Percentiles rank a stretch among this genome's conserved stretches.
These are phyloP conservation scores for Coemansia aciculifera DNA, from an alignment of 192 early-diverging fungal species.

Conservation along the genomic window DNA sequence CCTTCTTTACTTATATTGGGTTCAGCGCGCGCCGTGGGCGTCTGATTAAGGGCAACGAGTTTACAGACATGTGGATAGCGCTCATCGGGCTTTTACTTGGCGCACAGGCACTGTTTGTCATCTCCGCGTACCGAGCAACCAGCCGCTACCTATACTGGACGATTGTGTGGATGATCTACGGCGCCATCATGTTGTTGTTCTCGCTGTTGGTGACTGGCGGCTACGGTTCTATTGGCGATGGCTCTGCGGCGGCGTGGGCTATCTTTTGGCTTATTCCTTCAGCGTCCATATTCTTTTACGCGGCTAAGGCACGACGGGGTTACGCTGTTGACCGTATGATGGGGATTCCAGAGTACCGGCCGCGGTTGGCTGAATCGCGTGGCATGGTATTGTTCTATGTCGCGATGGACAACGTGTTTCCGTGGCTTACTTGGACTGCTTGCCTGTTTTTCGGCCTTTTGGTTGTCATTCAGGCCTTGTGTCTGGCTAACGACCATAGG, in stretches of 20 bases:
- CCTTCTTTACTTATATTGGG: conserved; percentile 51
- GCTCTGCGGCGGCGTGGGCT: conserved; percentile 39
- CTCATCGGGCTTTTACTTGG: conserved; percentile 36
- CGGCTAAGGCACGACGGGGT: conserved; percentile 51
- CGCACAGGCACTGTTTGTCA: conserved; percentile 52
- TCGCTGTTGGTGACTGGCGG: conserved; percentile 38
- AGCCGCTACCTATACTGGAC: conserved; percentile 52
- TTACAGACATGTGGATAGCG: conserved; percentile 49
- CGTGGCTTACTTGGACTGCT: conserved; percentile 35
- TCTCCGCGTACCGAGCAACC: conserved; percentile 50
- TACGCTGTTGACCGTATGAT: conserved; percentile 55
- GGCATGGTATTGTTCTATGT: conserved; percentile 32
- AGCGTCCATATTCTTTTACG: conserved; percentile 30
- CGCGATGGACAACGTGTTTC: conserved; percentile 41
- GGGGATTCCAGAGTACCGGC: conserved; percentile 55
- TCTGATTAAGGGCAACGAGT: conserved; percentile 45
- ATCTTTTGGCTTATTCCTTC: conserved; percentile 33
- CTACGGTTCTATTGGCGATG: conserved; percentile 26
- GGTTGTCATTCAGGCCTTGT: conserved; percentile 51
- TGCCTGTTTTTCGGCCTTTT: conserved; percentile 46
- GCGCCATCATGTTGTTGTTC: conserved; percentile 28
- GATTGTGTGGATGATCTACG: conserved; percentile 50
- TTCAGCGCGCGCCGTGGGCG: conserved; percentile 30
- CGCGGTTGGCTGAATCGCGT: conserved; percentile 38
- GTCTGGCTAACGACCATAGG: conserved; percentile 47